Evolutionary conservation across 2,329 filamentous ascomycete species (phyloP).

Genomic region (Tolypocladium cylindrosporum): DNA sequence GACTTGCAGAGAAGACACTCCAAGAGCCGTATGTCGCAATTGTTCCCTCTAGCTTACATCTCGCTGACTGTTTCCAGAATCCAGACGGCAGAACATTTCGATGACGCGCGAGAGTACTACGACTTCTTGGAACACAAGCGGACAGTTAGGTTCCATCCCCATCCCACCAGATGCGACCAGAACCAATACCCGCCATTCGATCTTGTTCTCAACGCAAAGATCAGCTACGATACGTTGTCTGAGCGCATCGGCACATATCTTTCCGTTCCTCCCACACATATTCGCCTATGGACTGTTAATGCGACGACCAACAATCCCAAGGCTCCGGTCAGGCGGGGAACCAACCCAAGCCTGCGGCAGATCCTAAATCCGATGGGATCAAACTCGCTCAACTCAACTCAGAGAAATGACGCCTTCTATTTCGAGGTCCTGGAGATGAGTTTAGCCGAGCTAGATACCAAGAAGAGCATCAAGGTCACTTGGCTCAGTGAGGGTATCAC

Average conservation of each 20-base stretch:
- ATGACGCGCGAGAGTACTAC: constrained; percentile 79
- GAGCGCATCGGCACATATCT: constrained; percentile 74
- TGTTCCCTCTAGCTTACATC: neutral
- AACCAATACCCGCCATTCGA: constrained; percentile 58
- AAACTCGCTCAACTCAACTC: constrained; percentile 58
- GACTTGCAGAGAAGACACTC: constrained; percentile 15
- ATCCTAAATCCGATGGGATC: constrained; percentile 67
- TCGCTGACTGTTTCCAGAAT: constrained; percentile 4
- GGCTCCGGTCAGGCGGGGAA: constrained; percentile 60
- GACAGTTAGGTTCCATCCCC: constrained; percentile 66
- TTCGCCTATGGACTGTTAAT: constrained; percentile 87
- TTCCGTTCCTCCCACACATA: constrained; percentile 68
- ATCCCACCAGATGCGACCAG: constrained; percentile 44
- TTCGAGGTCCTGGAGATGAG: constrained; percentile 95
- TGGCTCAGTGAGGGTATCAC: constrained; percentile 84
- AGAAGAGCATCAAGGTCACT: constrained; percentile 74
- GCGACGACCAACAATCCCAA: constrained; percentile 68
- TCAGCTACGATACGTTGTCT: constrained; percentile 79
- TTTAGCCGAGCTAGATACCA: constrained; percentile 83
- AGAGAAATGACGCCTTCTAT: constrained; percentile 69
- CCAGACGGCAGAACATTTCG: constrained; percentile 38
- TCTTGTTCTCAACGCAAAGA: constrained; percentile 74
- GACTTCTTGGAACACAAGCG: constrained; percentile 85
- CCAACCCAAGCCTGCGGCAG: constrained; percentile 60
- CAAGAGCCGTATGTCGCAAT: constrained; percentile 19